Conservation (phyloP, 1,139 yeast species). For the Zygoascus sp. region DNA sequence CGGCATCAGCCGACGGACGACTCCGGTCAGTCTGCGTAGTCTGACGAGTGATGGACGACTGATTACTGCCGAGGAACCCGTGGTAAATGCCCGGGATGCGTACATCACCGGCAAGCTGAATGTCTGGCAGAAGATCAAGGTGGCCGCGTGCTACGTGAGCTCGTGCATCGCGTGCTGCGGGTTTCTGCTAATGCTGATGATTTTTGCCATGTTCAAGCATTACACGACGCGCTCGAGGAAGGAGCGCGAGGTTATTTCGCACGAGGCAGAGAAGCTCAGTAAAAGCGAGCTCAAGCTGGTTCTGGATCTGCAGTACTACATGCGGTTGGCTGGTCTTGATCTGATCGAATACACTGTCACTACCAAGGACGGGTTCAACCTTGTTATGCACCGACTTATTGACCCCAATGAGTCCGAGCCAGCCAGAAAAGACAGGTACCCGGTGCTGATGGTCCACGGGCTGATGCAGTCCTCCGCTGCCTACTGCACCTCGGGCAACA, state of each 20-base stretch:
- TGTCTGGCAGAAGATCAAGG: slow-evolving; percentile 1
- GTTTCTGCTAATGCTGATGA: slow-evolving; percentile 33
- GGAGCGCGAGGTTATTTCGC: neutral
- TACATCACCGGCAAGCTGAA: slow-evolving; percentile 7
- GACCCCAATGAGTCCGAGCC: slow-evolving; percentile 44
- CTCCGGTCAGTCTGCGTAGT: neutral
- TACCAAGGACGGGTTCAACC: slow-evolving; percentile 76
- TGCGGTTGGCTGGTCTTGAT: slow-evolving; percentile 54
- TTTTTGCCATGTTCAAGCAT: slow-evolving; percentile 27
- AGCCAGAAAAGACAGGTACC: slow-evolving; percentile 36
- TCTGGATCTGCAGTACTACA: slow-evolving; percentile 61
- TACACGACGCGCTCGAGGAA: slow-evolving; percentile 9
- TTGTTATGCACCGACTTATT: slow-evolving; percentile 59
- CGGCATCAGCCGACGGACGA: slow-evolving; percentile 5
- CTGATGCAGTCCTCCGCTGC: slow-evolving; percentile 83
- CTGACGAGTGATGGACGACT: neutral
- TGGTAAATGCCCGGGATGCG: neutral
- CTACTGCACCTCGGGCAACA: slow-evolving; percentile 70
- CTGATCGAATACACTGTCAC: slow-evolving; percentile 55
- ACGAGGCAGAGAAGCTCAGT: slow-evolving; percentile 1
- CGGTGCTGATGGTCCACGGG: slow-evolving; percentile 79
- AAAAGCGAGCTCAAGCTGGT: slow-evolving; percentile 29
- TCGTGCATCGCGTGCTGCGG: slow-evolving; percentile 31
- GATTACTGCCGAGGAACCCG: neutral
- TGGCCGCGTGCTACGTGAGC: slow-evolving; percentile 21